Evolutionary conservation across 2,329 filamentous ascomycete genomes (phyloP).

Genomic region (Exophiala spinifera): DNA sequence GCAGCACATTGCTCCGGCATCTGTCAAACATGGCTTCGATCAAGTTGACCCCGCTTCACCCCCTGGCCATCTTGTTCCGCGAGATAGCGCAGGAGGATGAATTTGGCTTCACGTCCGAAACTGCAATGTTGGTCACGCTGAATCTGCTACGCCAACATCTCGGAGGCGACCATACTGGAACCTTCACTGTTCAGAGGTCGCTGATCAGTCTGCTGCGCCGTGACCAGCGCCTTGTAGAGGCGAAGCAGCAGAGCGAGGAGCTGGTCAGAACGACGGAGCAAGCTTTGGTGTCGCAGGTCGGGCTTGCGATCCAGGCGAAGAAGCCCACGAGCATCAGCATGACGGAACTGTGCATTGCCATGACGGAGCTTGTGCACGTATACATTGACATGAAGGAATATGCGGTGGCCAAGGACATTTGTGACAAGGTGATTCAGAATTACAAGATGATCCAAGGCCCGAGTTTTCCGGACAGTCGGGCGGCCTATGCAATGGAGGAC

Average conservation of each 20-base stretch:
- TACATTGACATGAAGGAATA: slow-evolving; percentile 3
- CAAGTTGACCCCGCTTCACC: slow-evolving; percentile 3
- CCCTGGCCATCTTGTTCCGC: slow-evolving; percentile 7
- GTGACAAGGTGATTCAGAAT: background rate
- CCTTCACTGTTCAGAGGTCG: slow-evolving; percentile 3
- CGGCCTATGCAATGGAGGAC: slow-evolving; percentile 12
- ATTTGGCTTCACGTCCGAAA: background rate
- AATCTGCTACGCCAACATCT: background rate
- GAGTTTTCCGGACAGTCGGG: slow-evolving; percentile 7
- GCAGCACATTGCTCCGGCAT: slow-evolving; percentile 9
- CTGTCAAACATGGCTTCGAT: slow-evolving; percentile 6
- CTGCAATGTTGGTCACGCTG: slow-evolving; percentile 4
- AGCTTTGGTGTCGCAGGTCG: background rate
- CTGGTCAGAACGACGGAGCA: slow-evolving; percentile 1
- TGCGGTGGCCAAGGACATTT: background rate
- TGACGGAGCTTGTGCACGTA: slow-evolving; percentile 7
- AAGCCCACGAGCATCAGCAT: background rate
- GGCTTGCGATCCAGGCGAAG: background rate
- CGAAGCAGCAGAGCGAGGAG: background rate
- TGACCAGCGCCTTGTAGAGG: slow-evolving; percentile 2
- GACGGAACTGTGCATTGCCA: slow-evolving; percentile 4
- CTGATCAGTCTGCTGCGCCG: slow-evolving; percentile 8
- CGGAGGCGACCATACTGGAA: background rate
- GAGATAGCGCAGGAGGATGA: slow-evolving; percentile 4
- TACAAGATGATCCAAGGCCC: background rate